Percentiles rank a stretch among this genome's conserved stretches.
Evolutionary conservation across 257 asterid genomes (phyloP).

Genomic region (Avicennia marina): DNA sequence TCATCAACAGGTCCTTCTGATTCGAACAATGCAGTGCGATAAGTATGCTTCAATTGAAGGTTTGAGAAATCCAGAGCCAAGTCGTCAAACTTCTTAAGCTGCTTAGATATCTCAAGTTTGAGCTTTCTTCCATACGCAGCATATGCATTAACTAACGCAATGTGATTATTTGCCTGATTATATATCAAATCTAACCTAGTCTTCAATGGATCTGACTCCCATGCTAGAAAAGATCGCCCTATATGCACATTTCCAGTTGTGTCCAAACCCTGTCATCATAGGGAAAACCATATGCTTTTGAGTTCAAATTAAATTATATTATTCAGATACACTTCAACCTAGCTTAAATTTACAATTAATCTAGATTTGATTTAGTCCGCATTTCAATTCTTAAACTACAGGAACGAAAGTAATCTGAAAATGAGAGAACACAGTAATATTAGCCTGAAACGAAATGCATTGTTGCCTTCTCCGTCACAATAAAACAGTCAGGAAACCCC

Average conservation of each 20-base stretch:
- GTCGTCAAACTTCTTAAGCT: constrained; percentile 86
- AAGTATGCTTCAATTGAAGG: constrained; percentile 56
- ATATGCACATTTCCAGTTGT: constrained; percentile 57
- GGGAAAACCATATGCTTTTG: not conserved
- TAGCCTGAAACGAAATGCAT: not conserved
- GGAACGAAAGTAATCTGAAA: constrained; percentile 8
- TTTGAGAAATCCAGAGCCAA: constrained; percentile 65
- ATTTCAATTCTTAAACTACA: not conserved
- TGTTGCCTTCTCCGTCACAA: not conserved
- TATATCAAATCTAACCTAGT: constrained; percentile 74
- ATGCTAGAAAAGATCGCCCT: constrained; percentile 52
- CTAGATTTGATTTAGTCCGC: not conserved
- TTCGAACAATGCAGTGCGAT: constrained; percentile 60
- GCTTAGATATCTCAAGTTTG: constrained; percentile 78
- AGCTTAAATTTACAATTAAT: not conserved
- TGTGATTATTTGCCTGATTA: constrained; percentile 76
- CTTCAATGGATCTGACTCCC: constrained; percentile 82
- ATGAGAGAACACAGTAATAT: not conserved
- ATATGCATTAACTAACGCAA: constrained; percentile 83
- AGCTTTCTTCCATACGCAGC: constrained; percentile 86
- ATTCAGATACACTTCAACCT: not conserved
- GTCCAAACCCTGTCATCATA: constrained; percentile 36
- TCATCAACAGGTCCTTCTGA: constrained; percentile 85
- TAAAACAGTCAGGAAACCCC: too few relatives aligned
- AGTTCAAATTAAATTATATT: not conserved